Evolutionary conservation across 2,329 filamentous ascomycete species (phyloP).

Genomic region (Furcasterigmium sp.): DNA sequence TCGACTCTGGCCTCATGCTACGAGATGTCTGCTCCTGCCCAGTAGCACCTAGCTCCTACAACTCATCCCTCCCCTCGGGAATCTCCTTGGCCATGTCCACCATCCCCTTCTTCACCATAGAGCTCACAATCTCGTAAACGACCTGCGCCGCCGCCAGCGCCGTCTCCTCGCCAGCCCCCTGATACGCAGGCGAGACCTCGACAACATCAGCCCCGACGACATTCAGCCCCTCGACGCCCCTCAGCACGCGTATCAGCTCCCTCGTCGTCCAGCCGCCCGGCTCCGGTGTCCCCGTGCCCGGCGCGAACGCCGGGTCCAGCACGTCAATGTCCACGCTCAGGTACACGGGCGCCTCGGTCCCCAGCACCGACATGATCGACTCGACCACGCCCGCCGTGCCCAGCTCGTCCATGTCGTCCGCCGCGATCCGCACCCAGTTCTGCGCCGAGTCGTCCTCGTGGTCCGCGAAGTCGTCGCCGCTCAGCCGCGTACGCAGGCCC

Average conservation of each 20-base stretch:
- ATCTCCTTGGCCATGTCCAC: slow-evolving; percentile 27
- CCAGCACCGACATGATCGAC: slow-evolving; percentile 66
- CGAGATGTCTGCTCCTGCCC: no score
- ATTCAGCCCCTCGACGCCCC: slow-evolving; percentile 78
- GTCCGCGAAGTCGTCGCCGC: slow-evolving; percentile 58
- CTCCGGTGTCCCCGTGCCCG: slow-evolving; percentile 83
- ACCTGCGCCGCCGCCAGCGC: slow-evolving; percentile 80
- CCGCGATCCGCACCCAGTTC: slow-evolving; percentile 74
- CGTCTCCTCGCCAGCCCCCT: slow-evolving; percentile 74
- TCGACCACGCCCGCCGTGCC: slow-evolving; percentile 66
- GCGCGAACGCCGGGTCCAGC: slow-evolving; percentile 35
- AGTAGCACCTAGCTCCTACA: slow-evolving; percentile 17
- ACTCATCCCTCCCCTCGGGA: slow-evolving; percentile 13
- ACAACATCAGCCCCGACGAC: slow-evolving; percentile 87
- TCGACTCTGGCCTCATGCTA: no score
- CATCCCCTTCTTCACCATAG: slow-evolving; percentile 55
- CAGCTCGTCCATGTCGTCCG: slow-evolving; percentile 83
- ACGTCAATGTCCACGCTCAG: slow-evolving; percentile 49
- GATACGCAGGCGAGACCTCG: slow-evolving; percentile 82
- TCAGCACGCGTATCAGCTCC: slow-evolving; percentile 77
- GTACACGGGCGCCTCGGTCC: slow-evolving; percentile 73
- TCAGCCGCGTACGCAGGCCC: slow-evolving; percentile 72
- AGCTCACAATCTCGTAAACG: slow-evolving; percentile 79
- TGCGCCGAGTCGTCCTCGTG: slow-evolving; percentile 69
- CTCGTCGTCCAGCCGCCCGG: slow-evolving; percentile 87